phyloP scores from a whole-genome alignment of 257 asterid genomes.

The Solanum rostratum region DNA sequence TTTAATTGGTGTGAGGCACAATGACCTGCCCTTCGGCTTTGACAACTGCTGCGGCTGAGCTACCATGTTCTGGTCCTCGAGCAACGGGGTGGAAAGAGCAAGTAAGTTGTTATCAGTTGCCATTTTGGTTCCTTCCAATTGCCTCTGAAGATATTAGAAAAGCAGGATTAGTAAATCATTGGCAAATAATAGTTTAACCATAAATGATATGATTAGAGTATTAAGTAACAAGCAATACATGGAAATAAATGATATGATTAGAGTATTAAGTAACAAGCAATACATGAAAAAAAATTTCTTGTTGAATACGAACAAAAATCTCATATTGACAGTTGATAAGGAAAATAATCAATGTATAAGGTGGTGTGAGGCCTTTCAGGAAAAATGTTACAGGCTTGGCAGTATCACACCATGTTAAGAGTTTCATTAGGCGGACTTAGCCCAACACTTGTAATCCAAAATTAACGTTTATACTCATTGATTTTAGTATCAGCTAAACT shows the following conservation, averaged over 20 bases:
- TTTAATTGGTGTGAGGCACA: constrained; percentile 15
- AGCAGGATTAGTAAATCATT: too few species aligned
- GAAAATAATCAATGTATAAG: background rate
- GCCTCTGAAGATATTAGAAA: too few species aligned
- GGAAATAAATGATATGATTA: too few species aligned
- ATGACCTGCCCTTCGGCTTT: background rate
- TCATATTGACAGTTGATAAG: background rate
- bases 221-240: too few species aligned
- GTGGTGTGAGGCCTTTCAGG: background rate
- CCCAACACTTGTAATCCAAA: background rate
- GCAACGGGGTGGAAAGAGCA: too few species aligned
- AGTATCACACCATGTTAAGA: background rate
- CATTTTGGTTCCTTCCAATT: too few species aligned
- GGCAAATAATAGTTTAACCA: too few species aligned
- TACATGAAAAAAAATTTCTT: background rate
- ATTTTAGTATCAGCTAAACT: background rate
- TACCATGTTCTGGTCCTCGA: too few species aligned
- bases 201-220: background rate
- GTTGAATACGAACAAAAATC: background rate
- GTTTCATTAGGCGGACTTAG: background rate
- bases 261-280: too few species aligned
- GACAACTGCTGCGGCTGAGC: background rate
- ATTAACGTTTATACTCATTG: background rate
- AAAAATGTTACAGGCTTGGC: background rate
- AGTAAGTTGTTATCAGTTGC: too few species aligned